Base-by-base conservation (phyloP, 2,329 filamentous ascomycete genomes). In the Pseudogymnoascus sp. region DNA sequence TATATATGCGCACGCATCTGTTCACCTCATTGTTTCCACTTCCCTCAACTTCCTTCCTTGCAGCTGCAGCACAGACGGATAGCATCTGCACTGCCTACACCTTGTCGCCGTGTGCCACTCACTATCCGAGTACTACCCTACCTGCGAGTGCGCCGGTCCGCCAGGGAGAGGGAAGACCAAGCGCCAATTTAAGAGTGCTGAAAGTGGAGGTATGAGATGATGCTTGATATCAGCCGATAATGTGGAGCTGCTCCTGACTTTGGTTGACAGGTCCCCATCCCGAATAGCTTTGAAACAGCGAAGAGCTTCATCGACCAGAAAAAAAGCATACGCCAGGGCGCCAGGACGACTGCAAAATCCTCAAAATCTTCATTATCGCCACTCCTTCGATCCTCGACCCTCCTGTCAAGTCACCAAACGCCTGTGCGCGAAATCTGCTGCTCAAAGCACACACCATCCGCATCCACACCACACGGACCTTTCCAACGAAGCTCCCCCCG, bases 381-480 rank as follows among this genome's bases (percentile, higher is more conserved):
- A 28, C 50, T 33, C 26, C 28, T 19, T 56, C 50, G 2, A 11
- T 14, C 14, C 14, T 31, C 14, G 26, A 53, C n/a, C 43, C 8
- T 28, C 50, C n/a, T 33, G 28, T 19, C 50, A 56, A 33, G n/a
- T 33, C 50, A 12, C n/a, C 28, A 16, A 56, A 56, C 28, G 50
- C 50, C 50, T 19, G 50, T 56, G 50, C 50, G 50, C 50, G 50
- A 56, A 19, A 56, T 56, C 28, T 56, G 50, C 50, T 14, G 5
- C 8, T 14, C 12, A 53, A 53, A 56, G 50, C 50, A 56, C 50
- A 33, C 50, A 56, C 50, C 26, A 56, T 56, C 50, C 22, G 22
- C 50, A 56, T 53, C 46, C 46, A 53, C 46, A 53, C 46, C 50
- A 56, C 50, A 56, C 50, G 50, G 50, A 56, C 50, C 50, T 56